Evolutionary conservation across 2,329 filamentous ascomycete species (phyloP).

Genomic region (Aspergillus felis): DNA sequence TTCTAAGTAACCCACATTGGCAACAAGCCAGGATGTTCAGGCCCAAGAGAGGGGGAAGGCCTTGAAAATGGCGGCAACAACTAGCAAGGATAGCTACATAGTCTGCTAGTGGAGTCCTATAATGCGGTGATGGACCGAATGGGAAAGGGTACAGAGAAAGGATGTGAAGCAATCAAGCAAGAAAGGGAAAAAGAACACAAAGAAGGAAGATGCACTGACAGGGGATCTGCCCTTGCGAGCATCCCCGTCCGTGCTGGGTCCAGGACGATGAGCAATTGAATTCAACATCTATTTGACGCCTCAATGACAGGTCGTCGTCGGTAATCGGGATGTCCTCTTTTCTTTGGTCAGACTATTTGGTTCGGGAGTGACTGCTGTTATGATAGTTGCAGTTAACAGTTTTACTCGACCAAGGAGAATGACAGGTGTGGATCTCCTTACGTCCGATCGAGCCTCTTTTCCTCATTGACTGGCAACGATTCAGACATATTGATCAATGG

Average conservation of each 20-base stretch:
- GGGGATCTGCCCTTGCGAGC: background rate
- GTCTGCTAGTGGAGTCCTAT: slow-evolving; percentile 8
- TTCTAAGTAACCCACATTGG: slow-evolving; percentile 15
- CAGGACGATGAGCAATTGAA: slow-evolving; percentile 2
- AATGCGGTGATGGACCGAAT: slow-evolving; percentile 6
- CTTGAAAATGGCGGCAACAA: slow-evolving; percentile 6
- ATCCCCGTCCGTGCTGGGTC: slow-evolving; percentile 14
- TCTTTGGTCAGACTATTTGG: slow-evolving; percentile 8
- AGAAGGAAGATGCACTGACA: slow-evolving; percentile 9
- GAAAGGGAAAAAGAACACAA: slow-evolving; percentile 5
- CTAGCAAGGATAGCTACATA: slow-evolving; percentile 6
- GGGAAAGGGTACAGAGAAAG: slow-evolving; percentile 1
- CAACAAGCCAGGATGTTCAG: slow-evolving; percentile 12
- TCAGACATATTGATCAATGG: background rate
- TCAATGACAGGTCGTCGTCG: slow-evolving; percentile 7
- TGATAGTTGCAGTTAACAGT: background rate
- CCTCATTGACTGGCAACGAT: background rate
- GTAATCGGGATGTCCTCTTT: background rate
- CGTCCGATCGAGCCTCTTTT: background rate
- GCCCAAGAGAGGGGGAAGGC: slow-evolving; percentile 5
- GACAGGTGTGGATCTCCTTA: background rate
- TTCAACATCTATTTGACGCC: slow-evolving; percentile 5
- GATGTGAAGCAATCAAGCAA: slow-evolving; percentile 1
- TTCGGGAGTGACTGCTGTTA: slow-evolving; percentile 1
- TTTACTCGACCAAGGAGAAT: background rate